Base-by-base conservation (phyloP, 2,329 filamentous ascomycete genomes). In the Aspergillus proliferans region DNA sequence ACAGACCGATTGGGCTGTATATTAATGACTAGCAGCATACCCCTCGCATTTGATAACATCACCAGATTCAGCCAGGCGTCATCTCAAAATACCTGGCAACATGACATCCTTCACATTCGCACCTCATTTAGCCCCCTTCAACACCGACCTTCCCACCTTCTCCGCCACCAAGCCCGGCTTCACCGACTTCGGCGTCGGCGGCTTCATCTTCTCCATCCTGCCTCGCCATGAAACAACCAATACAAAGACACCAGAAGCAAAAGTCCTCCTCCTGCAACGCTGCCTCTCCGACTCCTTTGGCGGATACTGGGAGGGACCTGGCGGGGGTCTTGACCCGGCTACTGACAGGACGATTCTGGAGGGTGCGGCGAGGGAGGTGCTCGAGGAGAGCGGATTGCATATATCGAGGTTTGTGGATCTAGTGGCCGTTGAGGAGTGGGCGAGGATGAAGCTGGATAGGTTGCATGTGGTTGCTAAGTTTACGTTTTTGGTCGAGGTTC, bases 351-450 rank as follows among this genome's bases (percentile, higher is more conserved):
- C 72, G 0, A 64, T 81, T 30, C 59, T 80, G 1, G 71, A 76
- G 45, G 72, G 71, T 1, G 72, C 74, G 2, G 76, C 67, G 8
- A 70, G 77, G 6, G 77, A 80, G 53, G 61, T 79, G 9, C 68
- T 71, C 39, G 78, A 81, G 58, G 78, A 81, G 56, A 73, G 73
- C 0, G 77, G 77, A 0, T 60, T 81, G 19, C 64, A 63, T 40
- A 72, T 76, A 2, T 71, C 61, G 19, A 60, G 60, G 9, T 63
- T 80, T 33, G 58, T 71, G 2, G 67, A 71, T 22, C 63, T 74
- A 46, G 70, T 76, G 6, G 61, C 59, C 4, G 56, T 64, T 4
- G 60, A 65, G 43, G 52, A 58, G 14, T 69, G 70, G 58, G 60
- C 62, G 41, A 55, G 57, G 54, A 60, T 57, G 38, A 59, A 50